Evolutionary conservation across 83 land plant species (phyloP).

Genomic region (Thuja plicata): DNA sequence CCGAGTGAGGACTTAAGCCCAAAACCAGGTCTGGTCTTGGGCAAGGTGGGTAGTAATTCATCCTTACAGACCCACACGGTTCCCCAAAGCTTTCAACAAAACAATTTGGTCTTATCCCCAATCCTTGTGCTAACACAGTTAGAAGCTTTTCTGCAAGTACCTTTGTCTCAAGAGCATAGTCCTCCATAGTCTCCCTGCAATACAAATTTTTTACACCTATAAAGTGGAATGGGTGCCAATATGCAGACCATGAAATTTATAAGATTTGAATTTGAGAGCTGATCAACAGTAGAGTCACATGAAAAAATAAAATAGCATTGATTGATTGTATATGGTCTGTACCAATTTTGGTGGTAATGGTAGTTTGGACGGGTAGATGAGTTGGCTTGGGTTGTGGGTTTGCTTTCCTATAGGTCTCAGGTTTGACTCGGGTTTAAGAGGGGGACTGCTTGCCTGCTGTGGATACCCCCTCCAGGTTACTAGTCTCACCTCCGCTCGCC

Average conservation of each 20-base stretch:
- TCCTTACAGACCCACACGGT: background rate
- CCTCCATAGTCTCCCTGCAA: background rate
- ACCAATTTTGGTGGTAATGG: too few relatives aligned
- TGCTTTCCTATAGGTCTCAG: too few relatives aligned
- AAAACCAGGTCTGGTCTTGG: background rate
- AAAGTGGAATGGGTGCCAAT: background rate
- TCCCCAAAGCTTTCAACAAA: background rate
- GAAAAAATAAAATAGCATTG: too few relatives aligned
- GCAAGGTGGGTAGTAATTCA: constrained; percentile 4
- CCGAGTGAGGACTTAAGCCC: background rate
- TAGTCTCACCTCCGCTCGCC: too few relatives aligned
- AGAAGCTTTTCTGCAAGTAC: background rate
- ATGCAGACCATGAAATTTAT: background rate
- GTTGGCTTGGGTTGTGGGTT: too few relatives aligned
- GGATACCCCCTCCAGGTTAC: too few relatives aligned
- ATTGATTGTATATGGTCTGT: too few relatives aligned
- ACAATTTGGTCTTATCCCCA: background rate
- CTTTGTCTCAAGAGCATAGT: background rate
- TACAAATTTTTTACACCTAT: background rate
- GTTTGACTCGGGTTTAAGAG: too few relatives aligned
- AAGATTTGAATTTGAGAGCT: background rate
- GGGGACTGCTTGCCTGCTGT: too few relatives aligned
- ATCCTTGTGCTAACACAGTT: background rate
- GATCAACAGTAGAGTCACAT: too few relatives aligned
- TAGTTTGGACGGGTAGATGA: too few relatives aligned